phyloP scores from a whole-genome alignment of 805 yeast species.

The Candida tibetensis region DNA sequence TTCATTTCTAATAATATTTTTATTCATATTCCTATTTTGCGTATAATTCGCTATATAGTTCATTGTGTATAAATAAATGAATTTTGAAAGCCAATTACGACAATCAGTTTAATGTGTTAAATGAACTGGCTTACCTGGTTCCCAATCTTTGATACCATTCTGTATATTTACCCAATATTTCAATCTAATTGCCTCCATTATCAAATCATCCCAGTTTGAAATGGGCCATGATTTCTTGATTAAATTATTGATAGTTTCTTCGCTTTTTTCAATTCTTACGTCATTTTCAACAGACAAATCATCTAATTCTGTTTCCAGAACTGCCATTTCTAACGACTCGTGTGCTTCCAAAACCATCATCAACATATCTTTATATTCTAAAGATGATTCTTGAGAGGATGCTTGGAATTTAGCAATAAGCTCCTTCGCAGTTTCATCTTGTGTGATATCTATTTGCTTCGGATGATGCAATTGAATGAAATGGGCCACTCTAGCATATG shows the following conservation, averaged over 20 bases:
- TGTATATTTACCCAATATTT: slow-evolving; percentile 84
- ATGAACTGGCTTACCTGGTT: slow-evolving; percentile 62
- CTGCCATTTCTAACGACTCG: slow-evolving; percentile 72
- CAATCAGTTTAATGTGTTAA: slow-evolving; percentile 67
- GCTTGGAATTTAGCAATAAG: slow-evolving; percentile 42
- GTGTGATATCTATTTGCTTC: slow-evolving; percentile 46
- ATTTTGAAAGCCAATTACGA: no score
- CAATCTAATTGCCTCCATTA: slow-evolving; percentile 63
- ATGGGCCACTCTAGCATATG: slow-evolving; percentile 56
- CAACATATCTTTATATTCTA: slow-evolving; percentile 52
- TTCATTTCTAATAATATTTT: no score
- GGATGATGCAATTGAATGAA: slow-evolving; percentile 36
- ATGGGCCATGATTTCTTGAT: slow-evolving; percentile 33
- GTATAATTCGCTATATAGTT: no score
- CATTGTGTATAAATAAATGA: no score
- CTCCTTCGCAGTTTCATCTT: slow-evolving; percentile 52
- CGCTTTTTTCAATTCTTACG: slow-evolving; percentile 48
- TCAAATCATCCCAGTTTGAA: slow-evolving; percentile 54
- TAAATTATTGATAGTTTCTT: slow-evolving; percentile 43
- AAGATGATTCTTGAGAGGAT: slow-evolving; percentile 26
- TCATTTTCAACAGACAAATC: slow-evolving; percentile 55
- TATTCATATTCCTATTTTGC: no score
- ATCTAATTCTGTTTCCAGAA: slow-evolving; percentile 54
- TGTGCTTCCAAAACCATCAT: slow-evolving; percentile 82
- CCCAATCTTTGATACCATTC: slow-evolving; percentile 75